Percentiles rank a stretch among this genome's conserved stretches.
These are phyloP conservation scores for Escallonia rubra DNA, from an alignment of 129 eudicot species.

Conservation along the genomic window DNA sequence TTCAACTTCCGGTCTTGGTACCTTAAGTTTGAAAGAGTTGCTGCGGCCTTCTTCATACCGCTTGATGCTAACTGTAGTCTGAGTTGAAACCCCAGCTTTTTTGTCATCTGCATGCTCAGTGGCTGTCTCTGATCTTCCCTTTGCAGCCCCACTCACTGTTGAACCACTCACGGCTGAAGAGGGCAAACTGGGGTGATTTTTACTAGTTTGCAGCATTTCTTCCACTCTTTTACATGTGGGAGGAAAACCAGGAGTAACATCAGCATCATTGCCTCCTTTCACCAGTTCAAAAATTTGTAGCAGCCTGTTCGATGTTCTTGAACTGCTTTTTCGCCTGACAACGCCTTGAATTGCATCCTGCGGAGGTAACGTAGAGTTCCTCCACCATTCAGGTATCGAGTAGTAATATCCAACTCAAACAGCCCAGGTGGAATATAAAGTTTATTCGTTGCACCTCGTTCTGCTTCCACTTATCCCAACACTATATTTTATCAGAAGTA, in stretches of 20 bases:
- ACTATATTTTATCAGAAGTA: too few relatives aligned
- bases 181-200: too few relatives aligned
- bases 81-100: background rate
- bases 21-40: background rate
- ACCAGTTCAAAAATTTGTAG: background rate
- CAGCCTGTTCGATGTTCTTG: background rate
- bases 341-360: background rate
- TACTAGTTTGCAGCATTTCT: too few relatives aligned
- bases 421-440: background rate
- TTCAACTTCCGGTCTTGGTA: background rate
- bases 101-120: background rate
- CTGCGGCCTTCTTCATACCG: background rate
- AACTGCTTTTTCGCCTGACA: background rate
- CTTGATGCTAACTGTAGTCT: background rate
- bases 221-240: background rate
- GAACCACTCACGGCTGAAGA: too few relatives aligned
- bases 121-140: too few relatives aligned
- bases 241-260: conserved; percentile 14
- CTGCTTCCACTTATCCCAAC: too few relatives aligned
- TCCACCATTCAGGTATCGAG: background rate
- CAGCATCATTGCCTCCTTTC: background rate
- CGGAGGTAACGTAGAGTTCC: background rate
- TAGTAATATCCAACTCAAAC: background rate
- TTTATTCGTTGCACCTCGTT: background rate
- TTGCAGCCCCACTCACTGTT: background rate